These are phyloP conservation scores for Leptographium wingfieldii DNA, from an alignment of 2,329 filamentous ascomycete species.

Conservation along the genomic window DNA sequence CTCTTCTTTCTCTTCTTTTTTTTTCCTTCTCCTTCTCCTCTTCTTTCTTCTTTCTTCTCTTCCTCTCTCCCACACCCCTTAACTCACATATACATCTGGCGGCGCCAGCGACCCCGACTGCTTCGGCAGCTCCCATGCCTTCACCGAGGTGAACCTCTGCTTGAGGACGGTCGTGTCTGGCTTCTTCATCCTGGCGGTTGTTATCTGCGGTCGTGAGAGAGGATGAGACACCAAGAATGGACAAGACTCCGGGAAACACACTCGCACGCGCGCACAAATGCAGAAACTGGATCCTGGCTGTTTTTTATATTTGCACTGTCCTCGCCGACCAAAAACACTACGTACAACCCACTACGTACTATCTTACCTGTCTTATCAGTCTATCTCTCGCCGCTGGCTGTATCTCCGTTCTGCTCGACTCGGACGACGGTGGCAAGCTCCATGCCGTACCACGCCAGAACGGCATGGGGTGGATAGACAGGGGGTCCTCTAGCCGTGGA, in stretches of 20 bases:
- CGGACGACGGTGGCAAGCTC: too few relatives aligned
- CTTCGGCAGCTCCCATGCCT: not conserved
- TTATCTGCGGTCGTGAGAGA: too few relatives aligned
- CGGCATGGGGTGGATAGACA: not conserved
- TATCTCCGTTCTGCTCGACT: too few relatives aligned
- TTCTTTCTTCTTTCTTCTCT: not conserved
- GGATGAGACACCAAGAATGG: too few relatives aligned
- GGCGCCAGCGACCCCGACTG: not conserved
- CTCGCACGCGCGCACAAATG: too few relatives aligned
- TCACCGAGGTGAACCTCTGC: not conserved
- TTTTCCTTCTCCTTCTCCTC: not conserved
- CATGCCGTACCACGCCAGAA: not conserved
- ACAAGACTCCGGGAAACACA: too few relatives aligned
- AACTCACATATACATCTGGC: not conserved
- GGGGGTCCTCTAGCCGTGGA: not conserved
- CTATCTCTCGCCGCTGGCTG: too few relatives aligned
- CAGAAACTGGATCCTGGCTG: not conserved
- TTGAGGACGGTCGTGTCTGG: not conserved
- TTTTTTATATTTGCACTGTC: not conserved
- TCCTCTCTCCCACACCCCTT: not conserved
- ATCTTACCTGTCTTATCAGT: too few relatives aligned
- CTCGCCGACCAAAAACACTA: not conserved
- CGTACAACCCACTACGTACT: too few relatives aligned
- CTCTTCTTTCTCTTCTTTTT: not conserved
- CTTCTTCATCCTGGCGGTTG: not conserved